Percentiles rank a stretch among this genome's conserved stretches.
phyloP scores from a whole-genome alignment of 2,329 filamentous ascomycete species.

The Colletotrichum sp. region DNA sequence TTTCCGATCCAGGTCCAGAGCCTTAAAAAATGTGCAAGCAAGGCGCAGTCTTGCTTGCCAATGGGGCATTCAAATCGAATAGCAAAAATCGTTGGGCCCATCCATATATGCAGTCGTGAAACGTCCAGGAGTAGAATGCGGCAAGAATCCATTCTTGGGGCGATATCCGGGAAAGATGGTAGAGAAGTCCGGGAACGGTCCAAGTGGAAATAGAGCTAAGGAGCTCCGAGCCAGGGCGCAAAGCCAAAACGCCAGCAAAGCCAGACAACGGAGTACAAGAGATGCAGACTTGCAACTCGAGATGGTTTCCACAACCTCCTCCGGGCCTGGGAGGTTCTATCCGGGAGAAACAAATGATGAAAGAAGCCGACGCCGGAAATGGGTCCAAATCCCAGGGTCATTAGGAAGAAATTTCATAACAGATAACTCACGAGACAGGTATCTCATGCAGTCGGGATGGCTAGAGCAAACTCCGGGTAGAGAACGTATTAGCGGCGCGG shows the following conservation, averaged over 20 bases:
- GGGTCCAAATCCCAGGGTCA: constrained; percentile 21
- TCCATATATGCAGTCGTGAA: constrained; percentile 25
- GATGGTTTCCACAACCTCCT: constrained; percentile 8
- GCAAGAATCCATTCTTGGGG: constrained; percentile 12
- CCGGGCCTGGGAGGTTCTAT: constrained; percentile 14
- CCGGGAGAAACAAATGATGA: constrained; percentile 21
- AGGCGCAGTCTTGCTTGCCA: constrained; percentile 11
- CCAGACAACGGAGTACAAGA: constrained; percentile 14
- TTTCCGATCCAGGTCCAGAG: constrained; percentile 19
- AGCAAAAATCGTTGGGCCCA: constrained; percentile 21
- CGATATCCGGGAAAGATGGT: background rate
- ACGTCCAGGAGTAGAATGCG: constrained; percentile 16
- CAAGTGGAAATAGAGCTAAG: background rate
- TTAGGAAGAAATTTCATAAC: constrained; percentile 21
- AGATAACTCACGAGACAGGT: constrained; percentile 17
- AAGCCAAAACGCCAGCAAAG: constrained; percentile 15
- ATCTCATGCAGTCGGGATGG: constrained; percentile 18
- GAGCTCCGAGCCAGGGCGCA: background rate
- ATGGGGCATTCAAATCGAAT: constrained; percentile 6
- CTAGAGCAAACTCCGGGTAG: constrained; percentile 4
- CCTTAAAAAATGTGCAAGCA: constrained; percentile 13
- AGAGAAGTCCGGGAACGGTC: background rate
- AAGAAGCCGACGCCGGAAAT: constrained; percentile 22
- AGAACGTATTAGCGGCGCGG: constrained; percentile 37
- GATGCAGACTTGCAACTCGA: constrained; percentile 24